Evolutionary conservation across 257 asterid genomes (phyloP).

Genomic region (Cinchona pubescens): DNA sequence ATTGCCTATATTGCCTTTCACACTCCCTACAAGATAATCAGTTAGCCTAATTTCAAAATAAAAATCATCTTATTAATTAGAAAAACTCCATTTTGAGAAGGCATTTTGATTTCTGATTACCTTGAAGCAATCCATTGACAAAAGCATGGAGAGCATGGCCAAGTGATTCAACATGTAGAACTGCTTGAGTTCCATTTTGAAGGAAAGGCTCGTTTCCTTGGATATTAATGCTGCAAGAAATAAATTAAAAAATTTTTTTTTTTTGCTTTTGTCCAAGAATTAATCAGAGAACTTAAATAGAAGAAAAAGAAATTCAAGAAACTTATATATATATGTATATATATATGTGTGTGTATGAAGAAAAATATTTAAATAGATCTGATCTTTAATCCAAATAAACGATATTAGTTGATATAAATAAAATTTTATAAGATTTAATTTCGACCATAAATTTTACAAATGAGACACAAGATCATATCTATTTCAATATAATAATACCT

Average conservation of each 20-base stretch:
- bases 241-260: background rate
- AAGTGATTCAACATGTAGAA: slow-evolving; percentile 63
- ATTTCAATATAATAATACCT: slow-evolving; percentile 52
- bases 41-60: background rate
- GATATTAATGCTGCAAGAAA: slow-evolving; percentile 43
- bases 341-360: too few relatives aligned
- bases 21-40: slow-evolving; percentile 51
- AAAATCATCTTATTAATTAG: too few relatives aligned
- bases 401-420: too few relatives aligned
- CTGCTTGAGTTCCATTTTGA: slow-evolving; percentile 55
- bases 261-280: too few relatives aligned
- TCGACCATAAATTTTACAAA: too few relatives aligned
- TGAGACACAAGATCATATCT: too few relatives aligned
- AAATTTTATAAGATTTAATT: too few relatives aligned
- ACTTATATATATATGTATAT: too few relatives aligned
- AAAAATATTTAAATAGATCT: too few relatives aligned
- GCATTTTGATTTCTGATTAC: too few relatives aligned
- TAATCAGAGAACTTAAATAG: background rate
- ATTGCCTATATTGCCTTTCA: slow-evolving; percentile 45
- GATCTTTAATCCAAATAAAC: too few relatives aligned
- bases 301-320: background rate
- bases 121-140: slow-evolving; percentile 28
- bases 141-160: slow-evolving; percentile 73
- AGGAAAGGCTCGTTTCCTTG: slow-evolving; percentile 56
- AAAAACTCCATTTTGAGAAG: too few relatives aligned